phyloP scores from a whole-genome alignment of 352 stramenopile genomes.

The Thalassiosira sp. region DNA sequence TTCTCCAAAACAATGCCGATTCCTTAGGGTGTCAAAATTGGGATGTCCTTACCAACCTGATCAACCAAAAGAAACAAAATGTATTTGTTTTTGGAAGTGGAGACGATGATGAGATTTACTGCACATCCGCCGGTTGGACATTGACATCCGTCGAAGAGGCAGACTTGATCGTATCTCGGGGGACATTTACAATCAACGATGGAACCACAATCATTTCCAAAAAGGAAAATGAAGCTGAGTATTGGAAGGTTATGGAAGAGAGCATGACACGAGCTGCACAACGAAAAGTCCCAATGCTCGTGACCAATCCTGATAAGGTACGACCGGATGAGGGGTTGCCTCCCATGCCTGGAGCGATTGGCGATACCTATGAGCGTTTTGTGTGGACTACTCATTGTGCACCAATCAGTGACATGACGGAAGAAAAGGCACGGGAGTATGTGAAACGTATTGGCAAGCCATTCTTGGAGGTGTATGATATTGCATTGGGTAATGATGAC shows the following conservation, averaged over 20 bases:
- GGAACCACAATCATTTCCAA: constrained; percentile 48
- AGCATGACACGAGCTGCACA: constrained; percentile 48
- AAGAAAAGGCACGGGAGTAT: constrained; percentile 32
- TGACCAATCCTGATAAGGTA: constrained; percentile 79
- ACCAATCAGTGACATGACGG: constrained; percentile 44
- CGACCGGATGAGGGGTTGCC: constrained; percentile 63
- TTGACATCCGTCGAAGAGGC: constrained; percentile 71
- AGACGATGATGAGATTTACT: constrained; percentile 71
- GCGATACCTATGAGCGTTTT: constrained; percentile 63
- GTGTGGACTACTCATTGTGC: constrained; percentile 37
- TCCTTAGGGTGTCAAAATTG: constrained; percentile 40
- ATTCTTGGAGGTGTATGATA: constrained; percentile 74
- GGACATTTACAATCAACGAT: constrained; percentile 73
- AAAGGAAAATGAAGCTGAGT: constrained; percentile 53
- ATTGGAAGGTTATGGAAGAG: constrained; percentile 55
- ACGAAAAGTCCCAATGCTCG: constrained; percentile 73
- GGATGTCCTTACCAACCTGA: constrained; percentile 33
- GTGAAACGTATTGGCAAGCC: constrained; percentile 78
- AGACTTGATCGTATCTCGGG: constrained; percentile 71
- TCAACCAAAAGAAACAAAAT: constrained; percentile 33
- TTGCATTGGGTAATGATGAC: constrained; percentile 42
- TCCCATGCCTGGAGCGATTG: constrained; percentile 79
- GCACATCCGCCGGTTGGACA: constrained; percentile 69
- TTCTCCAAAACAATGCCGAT: constrained; percentile 40
- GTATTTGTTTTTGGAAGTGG: constrained; percentile 81